Base-by-base conservation (phyloP, 768 basidiomycete genomes). In the Suillus occidentalis region DNA sequence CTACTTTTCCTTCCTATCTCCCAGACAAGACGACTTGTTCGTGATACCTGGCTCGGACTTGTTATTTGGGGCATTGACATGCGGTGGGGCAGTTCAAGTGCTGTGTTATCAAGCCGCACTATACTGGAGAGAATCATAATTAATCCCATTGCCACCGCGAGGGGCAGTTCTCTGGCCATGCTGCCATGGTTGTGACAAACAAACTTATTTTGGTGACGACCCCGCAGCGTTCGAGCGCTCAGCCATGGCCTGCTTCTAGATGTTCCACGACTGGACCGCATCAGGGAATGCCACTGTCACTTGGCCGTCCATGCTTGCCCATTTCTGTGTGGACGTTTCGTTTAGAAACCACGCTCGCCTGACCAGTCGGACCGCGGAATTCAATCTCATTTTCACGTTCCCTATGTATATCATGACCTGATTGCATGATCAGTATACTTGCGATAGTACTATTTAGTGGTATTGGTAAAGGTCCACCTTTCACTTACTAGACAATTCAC, bases 181-280 rank as follows among this genome's bases (percentile, higher is more conserved):
- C 36, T 57, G 37, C 56, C 56, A 40, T 40, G 40, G 22, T 40
- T 28, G 22, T 58, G 57, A 58, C 57, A 40, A 59, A 59, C 25
- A 1, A 28, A n/a, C 28, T 42, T 42, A 42, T 59, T 59, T 31
- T 40, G 40, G 58, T 37, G 18, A 13, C 18, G 12, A 31, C 8
- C 37, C 40, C 58, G 28, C 40, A 59, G 52, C 28, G 52, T 28
- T 53, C 52, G 28, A 59, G 52, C 28, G 52, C 52, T 53, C 52
- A 53, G 58, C 58, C 58, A 59, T 55, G 53, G 31, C 53, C 12
- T 36, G 53, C 34, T 55, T 55, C 53, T 59, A 42, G 39, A 59
- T 28, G 40, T 18, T 59, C 58, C 58, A 39, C 14, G 14, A 40
- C 39, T 42, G 25, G 40, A 59, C 53, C 31, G 20, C 6, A 28